These are phyloP conservation scores for Taiozyma sp. DNA, from an alignment of 1,139 yeast species.

Conservation along the genomic window DNA sequence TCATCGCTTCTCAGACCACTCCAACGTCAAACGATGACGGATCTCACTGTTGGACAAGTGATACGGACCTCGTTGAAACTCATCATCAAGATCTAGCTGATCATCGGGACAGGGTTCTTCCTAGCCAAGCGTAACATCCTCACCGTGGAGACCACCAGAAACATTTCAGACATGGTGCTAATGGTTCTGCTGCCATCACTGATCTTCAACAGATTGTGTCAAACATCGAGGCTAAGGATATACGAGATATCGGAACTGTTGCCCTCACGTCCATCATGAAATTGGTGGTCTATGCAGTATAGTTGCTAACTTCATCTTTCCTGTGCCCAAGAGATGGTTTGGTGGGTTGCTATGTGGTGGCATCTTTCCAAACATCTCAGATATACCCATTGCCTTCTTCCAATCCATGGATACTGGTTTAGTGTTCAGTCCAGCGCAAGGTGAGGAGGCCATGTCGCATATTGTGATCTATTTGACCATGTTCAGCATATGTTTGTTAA, in stretches of 20 bases:
- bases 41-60: conserved; percentile 51
- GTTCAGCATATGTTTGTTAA: conserved; percentile 65
- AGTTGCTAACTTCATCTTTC: conserved; percentile 29
- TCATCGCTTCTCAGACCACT: neutral
- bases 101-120: conserved; percentile 65
- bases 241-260: conserved; percentile 70
- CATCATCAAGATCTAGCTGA: conserved; percentile 77
- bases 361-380: conserved; percentile 75
- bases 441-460: conserved; percentile 77
- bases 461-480: conserved; percentile 70
- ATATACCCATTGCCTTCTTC: conserved; percentile 84
- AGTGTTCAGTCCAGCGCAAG: conserved; percentile 49
- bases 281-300: conserved; percentile 10
- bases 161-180: conserved; percentile 65
- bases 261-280: conserved; percentile 6
- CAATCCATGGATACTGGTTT: conserved; percentile 73
- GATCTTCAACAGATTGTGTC: conserved; percentile 69
- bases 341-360: conserved; percentile 81
- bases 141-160: conserved; percentile 70
- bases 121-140: conserved; percentile 65
- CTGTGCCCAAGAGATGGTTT: conserved; percentile 66
- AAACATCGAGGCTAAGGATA: conserved; percentile 66
- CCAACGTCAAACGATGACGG: neutral
- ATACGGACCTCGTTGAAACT: conserved; percentile 88
- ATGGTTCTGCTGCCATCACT: conserved; percentile 74